These are phyloP conservation scores for Penicillium bovifimosum DNA, from an alignment of 495 filamentous ascomycete species.

Conservation along the genomic window DNA sequence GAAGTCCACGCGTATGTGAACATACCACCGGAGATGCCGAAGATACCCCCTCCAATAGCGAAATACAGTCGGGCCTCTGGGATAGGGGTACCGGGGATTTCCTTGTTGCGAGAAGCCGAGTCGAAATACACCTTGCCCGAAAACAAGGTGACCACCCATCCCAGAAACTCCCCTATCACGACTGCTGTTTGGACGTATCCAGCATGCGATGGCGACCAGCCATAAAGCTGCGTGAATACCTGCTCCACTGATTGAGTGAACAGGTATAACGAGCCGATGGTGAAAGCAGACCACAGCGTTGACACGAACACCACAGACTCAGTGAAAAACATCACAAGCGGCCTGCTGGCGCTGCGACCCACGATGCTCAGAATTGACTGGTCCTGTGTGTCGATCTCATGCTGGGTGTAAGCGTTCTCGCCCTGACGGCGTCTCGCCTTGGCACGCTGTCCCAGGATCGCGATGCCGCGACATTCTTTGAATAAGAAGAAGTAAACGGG, in stretches of 20 bases:
- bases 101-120: constrained; percentile 27
- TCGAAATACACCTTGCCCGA: constrained; percentile 27
- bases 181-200: constrained; percentile 37
- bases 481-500: constrained; percentile 37
- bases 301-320: constrained; percentile 49
- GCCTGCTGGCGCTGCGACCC: constrained; percentile 30
- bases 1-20: constrained; percentile 39
- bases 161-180: constrained; percentile 32
- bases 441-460: constrained; percentile 35
- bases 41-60: constrained; percentile 25
- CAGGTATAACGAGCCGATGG: constrained; percentile 47
- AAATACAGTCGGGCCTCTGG: constrained; percentile 36
- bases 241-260: constrained; percentile 43
- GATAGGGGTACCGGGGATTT: constrained; percentile 28
- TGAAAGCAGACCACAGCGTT: constrained; percentile 48
- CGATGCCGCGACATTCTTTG: constrained; percentile 37
- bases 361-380: constrained; percentile 20
- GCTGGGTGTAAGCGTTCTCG: constrained; percentile 28
- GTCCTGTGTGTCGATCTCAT: constrained; percentile 31
- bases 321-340: constrained; percentile 44
- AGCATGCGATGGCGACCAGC: constrained; percentile 26
- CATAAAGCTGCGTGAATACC: constrained; percentile 32
- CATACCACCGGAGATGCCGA: constrained; percentile 34
- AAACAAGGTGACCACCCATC: constrained; percentile 23
- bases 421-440: constrained; percentile 26